Evolutionary conservation across 176 grass and related monocot genomes (phyloP), one percentile per base, ranked within the genome.

Genomic region (Paspalum vaginatum): DNA sequence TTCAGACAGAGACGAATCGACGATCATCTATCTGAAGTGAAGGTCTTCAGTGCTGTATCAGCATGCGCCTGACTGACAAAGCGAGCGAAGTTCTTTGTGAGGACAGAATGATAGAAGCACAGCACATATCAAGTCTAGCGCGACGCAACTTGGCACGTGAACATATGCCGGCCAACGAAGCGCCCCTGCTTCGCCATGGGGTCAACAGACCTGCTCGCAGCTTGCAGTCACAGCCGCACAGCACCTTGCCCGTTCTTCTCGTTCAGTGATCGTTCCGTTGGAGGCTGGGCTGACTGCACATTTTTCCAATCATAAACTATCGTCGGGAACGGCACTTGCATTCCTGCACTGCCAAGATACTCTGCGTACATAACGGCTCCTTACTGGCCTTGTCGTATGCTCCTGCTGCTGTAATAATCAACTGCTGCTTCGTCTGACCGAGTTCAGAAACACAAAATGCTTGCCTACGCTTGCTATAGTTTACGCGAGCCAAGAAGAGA

Each of bases 291-390:
- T 32, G 32, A 32, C 32, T 32, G 32, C 32, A 32, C 32, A 32
- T 2, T 32, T 32, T 32, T 47, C 43, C 58, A 48, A 51, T 11
- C 6, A 7, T 24, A 59, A 59, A 65, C 74, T 20, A 15, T 45
- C 22, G 44, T 0, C 3, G 14, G 25, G 4, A 52, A 47, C 13
- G 18, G 11, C 51, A 53, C 70, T 59, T 22, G 10, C 21, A 24
- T 70, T 27, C 45, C 9, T 32, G 54, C 67, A 54, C 9, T 52
- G 53, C 41, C n/a, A 70, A 62, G 37, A n/a, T n/a, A n/a, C n/a
- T n/a, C n/a, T n/a, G n/a, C n/a, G 16, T 9, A 32, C 3, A 32
- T 32, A 87, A 87, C 49, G 79, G 79, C 40, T 78, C 69, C 73
- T 48, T 54, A 21, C 65, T 5, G 72, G 48, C 10, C 0, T 77